Evolutionary conservation across 306 rosid genomes (phyloP).

Genomic region (Ceratonia siliqua): DNA sequence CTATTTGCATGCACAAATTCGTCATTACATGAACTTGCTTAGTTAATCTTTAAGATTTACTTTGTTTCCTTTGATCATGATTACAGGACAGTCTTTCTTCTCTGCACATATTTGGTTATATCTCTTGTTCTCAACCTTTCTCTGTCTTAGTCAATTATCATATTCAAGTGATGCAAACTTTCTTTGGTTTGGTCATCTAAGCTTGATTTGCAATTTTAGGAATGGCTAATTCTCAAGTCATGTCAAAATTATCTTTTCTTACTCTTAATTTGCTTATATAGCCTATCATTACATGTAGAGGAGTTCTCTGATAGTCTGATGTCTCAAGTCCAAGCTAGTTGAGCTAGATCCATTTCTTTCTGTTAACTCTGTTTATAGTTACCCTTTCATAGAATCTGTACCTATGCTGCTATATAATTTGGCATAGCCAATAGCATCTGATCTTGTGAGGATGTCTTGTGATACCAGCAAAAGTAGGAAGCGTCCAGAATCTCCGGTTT

Average conservation of each 20-base stretch:
- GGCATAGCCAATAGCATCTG: background rate
- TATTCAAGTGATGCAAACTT: background rate
- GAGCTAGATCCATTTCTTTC: conserved; percentile 17
- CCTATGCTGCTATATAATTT: background rate
- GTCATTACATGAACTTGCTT: background rate
- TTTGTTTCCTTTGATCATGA: background rate
- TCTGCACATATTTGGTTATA: background rate
- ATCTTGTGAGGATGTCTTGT: conserved; percentile 1
- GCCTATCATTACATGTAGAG: background rate
- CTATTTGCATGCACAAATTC: background rate
- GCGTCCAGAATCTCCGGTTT: background rate
- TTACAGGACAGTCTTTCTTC: background rate
- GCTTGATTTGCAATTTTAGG: background rate
- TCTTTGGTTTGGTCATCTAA: background rate
- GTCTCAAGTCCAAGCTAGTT: background rate
- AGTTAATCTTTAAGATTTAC: background rate
- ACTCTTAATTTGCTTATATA: background rate
- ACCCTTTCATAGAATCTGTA: background rate
- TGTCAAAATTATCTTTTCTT: background rate
- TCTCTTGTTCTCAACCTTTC: background rate
- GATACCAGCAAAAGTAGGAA: background rate
- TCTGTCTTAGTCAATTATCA: background rate
- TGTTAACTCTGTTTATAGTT: background rate
- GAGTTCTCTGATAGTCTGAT: background rate
- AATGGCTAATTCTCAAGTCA: conserved; percentile 2